Evolutionary conservation across 805 yeast genomes (phyloP).

Genomic region (Candida jianshihensis): DNA sequence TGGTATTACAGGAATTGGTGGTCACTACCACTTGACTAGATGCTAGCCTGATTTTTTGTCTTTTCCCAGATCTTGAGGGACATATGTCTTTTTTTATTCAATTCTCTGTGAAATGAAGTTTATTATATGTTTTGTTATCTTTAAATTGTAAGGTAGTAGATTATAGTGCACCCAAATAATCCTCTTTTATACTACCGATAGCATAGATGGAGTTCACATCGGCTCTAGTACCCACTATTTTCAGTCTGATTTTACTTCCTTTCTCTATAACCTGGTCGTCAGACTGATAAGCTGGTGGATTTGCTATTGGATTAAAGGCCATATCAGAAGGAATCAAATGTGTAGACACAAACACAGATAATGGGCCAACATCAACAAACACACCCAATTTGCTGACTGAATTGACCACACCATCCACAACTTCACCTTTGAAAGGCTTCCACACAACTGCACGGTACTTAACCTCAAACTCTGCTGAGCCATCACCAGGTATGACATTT

Average conservation of each 20-base stretch:
- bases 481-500: constrained; percentile 80
- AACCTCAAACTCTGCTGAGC: constrained; percentile 94
- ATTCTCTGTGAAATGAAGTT: too few species aligned
- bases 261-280: constrained; percentile 93
- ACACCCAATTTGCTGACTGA: constrained; percentile 93
- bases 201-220: constrained; percentile 97
- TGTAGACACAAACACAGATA: constrained; percentile 89
- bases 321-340: constrained; percentile 93
- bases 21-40: constrained; percentile 19
- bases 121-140: not conserved
- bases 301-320: constrained; percentile 89
- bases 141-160: not conserved
- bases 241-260: constrained; percentile 88
- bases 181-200: constrained; percentile 96
- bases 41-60: too few species aligned
- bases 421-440: constrained; percentile 98
- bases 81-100: too few species aligned
- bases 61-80: too few species aligned
- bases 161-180: constrained; percentile 80
- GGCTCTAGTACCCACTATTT: constrained; percentile 94
- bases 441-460: constrained; percentile 95
- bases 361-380: constrained; percentile 96
- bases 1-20: constrained; percentile 28
- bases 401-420: constrained; percentile 93
- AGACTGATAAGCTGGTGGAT: constrained; percentile 96